phyloP scores from a whole-genome alignment of 768 basidiomycete genomes.

The Rhodotorula diobovata region DNA sequence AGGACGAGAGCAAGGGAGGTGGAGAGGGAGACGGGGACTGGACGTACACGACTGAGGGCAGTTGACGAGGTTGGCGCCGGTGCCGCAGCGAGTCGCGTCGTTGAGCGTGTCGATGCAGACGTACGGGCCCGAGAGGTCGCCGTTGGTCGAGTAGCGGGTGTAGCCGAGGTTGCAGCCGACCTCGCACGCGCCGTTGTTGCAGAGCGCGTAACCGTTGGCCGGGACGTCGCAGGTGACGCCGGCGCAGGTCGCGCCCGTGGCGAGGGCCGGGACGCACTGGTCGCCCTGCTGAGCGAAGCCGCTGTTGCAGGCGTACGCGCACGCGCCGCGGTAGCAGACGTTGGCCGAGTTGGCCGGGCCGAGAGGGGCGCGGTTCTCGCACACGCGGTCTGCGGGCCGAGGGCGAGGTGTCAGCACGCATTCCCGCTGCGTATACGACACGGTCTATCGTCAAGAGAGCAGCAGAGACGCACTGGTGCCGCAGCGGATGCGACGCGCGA shows the following conservation, averaged over 20 bases:
- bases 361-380: constrained; percentile 13
- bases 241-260: neutral
- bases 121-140: neutral
- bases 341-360: constrained; percentile 24
- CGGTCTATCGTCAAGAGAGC: too few species aligned
- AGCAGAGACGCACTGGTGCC: constrained; percentile 1
- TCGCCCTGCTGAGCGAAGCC: constrained; percentile 28
- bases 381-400: constrained; percentile 10
- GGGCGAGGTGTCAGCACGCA: neutral
- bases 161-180: constrained; percentile 21
- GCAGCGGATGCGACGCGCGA: constrained; percentile 31
- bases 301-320: constrained; percentile 26
- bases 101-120: constrained; percentile 7
- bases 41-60: constrained; percentile 28
- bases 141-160: constrained; percentile 8
- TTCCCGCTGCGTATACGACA: too few species aligned
- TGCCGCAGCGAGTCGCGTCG: constrained; percentile 27
- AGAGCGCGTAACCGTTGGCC: constrained; percentile 28
- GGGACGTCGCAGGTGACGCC: constrained; percentile 4
- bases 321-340: constrained; percentile 23
- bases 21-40: too few species aligned
- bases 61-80: constrained; percentile 1
- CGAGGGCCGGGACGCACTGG: constrained; percentile 18
- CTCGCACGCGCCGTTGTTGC: constrained; percentile 24
- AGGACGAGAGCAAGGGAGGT: too few species aligned